Evolutionary conservation across 805 yeast genomes (phyloP).

Genomic region (Tetrapisispora iriomotensis): DNA sequence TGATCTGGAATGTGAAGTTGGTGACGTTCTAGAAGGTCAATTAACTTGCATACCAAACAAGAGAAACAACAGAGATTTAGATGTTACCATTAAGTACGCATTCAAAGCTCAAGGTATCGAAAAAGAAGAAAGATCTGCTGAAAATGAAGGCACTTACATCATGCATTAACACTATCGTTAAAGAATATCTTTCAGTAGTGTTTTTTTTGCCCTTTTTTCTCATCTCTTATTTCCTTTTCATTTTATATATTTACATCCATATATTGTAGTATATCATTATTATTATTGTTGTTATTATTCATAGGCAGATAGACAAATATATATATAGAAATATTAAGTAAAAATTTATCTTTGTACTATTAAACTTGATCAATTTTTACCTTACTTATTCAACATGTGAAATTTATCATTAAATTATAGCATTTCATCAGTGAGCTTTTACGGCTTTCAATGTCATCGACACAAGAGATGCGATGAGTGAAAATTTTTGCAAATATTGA

Average conservation of each 20-base stretch:
- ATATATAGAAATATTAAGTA: no score
- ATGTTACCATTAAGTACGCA: constrained; percentile 57
- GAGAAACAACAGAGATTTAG: constrained; percentile 80
- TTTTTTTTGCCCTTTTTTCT: not conserved
- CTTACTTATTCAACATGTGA: no score
- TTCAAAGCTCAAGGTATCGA: constrained; percentile 36
- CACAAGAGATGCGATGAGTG: no score
- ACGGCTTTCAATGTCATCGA: no score
- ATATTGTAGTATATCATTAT: no score
- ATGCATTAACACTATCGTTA: constrained; percentile 51
- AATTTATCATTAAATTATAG: no score
- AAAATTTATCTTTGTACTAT: no score
- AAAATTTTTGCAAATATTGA: no score
- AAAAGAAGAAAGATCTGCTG: constrained; percentile 42
- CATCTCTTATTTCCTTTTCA: not conserved
- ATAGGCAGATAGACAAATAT: no score
- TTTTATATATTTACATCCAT: not conserved
- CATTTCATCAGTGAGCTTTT: no score
- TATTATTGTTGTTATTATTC: no score
- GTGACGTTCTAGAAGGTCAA: constrained; percentile 64
- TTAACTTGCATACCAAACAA: constrained; percentile 69
- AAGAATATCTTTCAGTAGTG: not conserved
- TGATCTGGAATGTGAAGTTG: constrained; percentile 64
- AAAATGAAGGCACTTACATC: constrained; percentile 55
- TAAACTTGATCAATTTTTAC: no score